These are phyloP conservation scores for Chrysosporium keratinophilum DNA, from an alignment of 2,329 filamentous ascomycete species.

Conservation along the genomic window DNA sequence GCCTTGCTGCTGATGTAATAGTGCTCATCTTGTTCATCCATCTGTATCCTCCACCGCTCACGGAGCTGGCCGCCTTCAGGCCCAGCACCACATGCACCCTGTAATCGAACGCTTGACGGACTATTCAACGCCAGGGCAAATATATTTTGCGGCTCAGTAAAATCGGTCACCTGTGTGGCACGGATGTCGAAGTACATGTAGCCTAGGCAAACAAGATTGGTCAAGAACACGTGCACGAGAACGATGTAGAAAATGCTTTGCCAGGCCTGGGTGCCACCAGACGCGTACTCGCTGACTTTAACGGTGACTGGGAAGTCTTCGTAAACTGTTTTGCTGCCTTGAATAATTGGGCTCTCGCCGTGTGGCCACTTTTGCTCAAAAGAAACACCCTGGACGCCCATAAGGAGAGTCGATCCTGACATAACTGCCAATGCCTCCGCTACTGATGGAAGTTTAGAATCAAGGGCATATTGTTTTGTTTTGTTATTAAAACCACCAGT, in stretches of 20 bases:
- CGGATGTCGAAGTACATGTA: slow-evolving; percentile 47
- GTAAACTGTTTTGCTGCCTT: slow-evolving; percentile 36
- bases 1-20: slow-evolving; percentile 39
- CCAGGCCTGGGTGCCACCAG: slow-evolving; percentile 50
- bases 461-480: slow-evolving; percentile 32
- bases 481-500: slow-evolving; percentile 33
- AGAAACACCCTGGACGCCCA: slow-evolving; percentile 49
- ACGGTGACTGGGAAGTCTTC: slow-evolving; percentile 52
- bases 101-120: slow-evolving; percentile 43
- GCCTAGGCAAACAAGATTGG: slow-evolving; percentile 51
- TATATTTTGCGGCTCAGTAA: slow-evolving; percentile 65
- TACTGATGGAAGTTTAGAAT: slow-evolving; percentile 51
- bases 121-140: slow-evolving; percentile 62
- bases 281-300: slow-evolving; percentile 58
- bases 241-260: slow-evolving; percentile 59
- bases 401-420: slow-evolving; percentile 54
- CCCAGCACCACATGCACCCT: slow-evolving; percentile 48
- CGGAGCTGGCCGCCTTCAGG: slow-evolving; percentile 43
- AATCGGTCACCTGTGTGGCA: slow-evolving; percentile 60
- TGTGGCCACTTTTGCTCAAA: slow-evolving; percentile 48
- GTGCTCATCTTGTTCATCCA: slow-evolving; percentile 43
- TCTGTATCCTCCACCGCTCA: slow-evolving; percentile 36
- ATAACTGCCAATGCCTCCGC: slow-evolving; percentile 64
- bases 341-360: not conserved
- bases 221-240: slow-evolving; percentile 52